phyloP scores from a whole-genome alignment of 345 rosid species.

The Euphorbia peplus region DNA sequence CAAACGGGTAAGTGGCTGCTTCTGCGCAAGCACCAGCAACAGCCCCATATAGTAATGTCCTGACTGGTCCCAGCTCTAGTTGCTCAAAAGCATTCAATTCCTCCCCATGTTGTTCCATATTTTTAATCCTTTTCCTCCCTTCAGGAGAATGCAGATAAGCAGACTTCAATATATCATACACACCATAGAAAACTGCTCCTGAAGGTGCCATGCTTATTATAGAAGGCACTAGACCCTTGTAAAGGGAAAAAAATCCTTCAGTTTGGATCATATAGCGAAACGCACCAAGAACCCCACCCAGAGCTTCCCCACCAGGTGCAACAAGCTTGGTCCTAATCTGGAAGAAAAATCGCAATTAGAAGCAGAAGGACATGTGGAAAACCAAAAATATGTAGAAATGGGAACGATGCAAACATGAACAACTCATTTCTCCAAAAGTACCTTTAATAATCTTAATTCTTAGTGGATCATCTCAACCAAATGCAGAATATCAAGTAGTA shows the following conservation, averaged over 20 bases:
- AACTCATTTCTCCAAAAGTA: not conserved
- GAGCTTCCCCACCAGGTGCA: slow-evolving; percentile 73
- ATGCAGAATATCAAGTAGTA: not conserved
- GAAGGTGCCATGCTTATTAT: slow-evolving; percentile 71
- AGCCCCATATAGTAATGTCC: slow-evolving; percentile 69
- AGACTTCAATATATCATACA: slow-evolving; percentile 61
- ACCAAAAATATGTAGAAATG: not conserved
- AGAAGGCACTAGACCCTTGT: slow-evolving; percentile 73
- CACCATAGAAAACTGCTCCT: slow-evolving; percentile 73
- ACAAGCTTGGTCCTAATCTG: slow-evolving; percentile 72
- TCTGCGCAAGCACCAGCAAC: slow-evolving; percentile 78
- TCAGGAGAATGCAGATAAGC: slow-evolving; percentile 60
- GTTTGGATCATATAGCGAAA: slow-evolving; percentile 57
- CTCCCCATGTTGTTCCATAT: slow-evolving; percentile 48
- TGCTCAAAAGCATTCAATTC: slow-evolving; percentile 62
- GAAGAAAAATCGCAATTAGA: slow-evolving; percentile 8
- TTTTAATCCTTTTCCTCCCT: slow-evolving; percentile 58
- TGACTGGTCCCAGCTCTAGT: slow-evolving; percentile 70
- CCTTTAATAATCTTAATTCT: not conserved
- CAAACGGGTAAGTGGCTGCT: slow-evolving; percentile 75
- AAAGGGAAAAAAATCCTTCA: slow-evolving; percentile 70
- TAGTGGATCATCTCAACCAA: not conserved
- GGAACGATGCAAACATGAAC: not conserved
- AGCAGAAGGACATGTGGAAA: not conserved
- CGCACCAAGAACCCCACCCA: slow-evolving; percentile 69